Evolutionary conservation across 768 basidiomycete species (phyloP).

Genomic region (Trametes gibbosa): DNA sequence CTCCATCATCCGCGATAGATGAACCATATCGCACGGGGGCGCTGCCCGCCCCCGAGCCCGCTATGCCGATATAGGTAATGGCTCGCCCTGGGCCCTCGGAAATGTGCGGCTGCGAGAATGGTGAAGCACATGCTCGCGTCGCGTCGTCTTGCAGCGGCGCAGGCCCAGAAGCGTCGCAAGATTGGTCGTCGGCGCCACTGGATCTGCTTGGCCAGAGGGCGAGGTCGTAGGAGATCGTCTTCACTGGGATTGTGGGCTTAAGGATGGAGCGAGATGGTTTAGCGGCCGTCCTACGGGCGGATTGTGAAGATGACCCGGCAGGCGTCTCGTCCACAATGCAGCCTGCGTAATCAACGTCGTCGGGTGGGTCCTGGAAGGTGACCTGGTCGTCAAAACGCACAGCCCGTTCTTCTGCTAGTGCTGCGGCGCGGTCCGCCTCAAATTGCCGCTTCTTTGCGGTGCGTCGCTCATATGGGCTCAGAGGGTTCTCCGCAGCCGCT

Average conservation of each 20-base stretch:
- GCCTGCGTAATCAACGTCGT: neutral
- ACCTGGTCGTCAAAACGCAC: conserved; percentile 6
- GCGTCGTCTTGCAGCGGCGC: too few relatives aligned
- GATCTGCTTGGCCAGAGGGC: neutral
- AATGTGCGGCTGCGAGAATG: neutral
- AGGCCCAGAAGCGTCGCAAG: neutral
- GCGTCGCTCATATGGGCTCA: neutral
- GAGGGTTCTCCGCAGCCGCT: neutral
- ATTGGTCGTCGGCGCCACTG: neutral
- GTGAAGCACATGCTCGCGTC: too few relatives aligned
- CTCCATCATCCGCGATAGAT: neutral
- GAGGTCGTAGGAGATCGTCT: conserved; percentile 9
- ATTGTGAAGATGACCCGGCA: neutral
- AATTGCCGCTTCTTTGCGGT: conserved; percentile 1
- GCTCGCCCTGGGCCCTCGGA: too few relatives aligned
- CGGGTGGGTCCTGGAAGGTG: conserved; percentile 2
- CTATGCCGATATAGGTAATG: neutral
- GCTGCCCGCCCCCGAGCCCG: neutral
- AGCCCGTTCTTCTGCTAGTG: neutral
- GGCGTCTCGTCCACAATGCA: neutral
- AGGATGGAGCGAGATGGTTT: conserved; percentile 7
- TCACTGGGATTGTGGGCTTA: conserved; percentile 11
- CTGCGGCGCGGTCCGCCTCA: conserved; percentile 11
- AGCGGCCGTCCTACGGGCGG: neutral
- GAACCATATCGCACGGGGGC: neutral